Percentiles rank a stretch among this genome's conserved stretches.
Conservation (phyloP, 208 protist genomes). For the Leishmania major region DNA sequence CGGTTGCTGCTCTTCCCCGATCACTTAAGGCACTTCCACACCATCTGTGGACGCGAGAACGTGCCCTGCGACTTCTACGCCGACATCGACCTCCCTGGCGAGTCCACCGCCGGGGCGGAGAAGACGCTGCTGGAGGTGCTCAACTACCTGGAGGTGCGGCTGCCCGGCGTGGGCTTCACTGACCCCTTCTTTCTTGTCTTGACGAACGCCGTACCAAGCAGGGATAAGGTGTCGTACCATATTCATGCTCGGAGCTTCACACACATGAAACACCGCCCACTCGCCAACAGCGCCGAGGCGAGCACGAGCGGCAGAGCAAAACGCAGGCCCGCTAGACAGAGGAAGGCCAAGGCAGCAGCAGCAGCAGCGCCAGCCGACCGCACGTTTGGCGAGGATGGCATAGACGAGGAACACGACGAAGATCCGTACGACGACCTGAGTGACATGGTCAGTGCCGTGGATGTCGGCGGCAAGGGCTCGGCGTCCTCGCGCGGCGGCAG, state of each 20-base stretch:
- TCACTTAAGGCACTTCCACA: conserved; percentile 65
- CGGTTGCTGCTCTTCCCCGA: conserved; percentile 75
- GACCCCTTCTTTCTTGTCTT: conserved; percentile 78
- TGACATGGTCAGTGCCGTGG: conserved; percentile 48
- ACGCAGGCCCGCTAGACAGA: neutral
- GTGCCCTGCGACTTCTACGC: conserved; percentile 88
- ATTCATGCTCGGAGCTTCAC: conserved; percentile 77
- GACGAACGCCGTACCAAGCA: conserved; percentile 61
- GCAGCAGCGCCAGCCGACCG: neutral
- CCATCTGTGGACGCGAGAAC: conserved; percentile 70
- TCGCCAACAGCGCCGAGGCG: neutral
- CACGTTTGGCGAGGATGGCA: neutral
- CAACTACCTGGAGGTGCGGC: conserved; percentile 78
- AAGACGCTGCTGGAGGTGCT: conserved; percentile 71
- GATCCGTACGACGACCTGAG: conserved; percentile 41
- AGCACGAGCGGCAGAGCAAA: neutral
- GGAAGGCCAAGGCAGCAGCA: neutral
- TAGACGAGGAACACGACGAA: conserved; percentile 14
- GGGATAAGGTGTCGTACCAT: conserved; percentile 76
- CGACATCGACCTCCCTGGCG: conserved; percentile 72
- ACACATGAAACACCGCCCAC: conserved; percentile 3
- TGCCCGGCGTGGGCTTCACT: conserved; percentile 74
- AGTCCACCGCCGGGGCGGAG: conserved; percentile 37
- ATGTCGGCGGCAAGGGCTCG: conserved; percentile 20
- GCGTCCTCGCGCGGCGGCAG: neutral